Percentiles rank a stretch among this genome's conserved stretches.
Conservation (phyloP, 768 basidiomycete species). For the Lentinula sp. region DNA sequence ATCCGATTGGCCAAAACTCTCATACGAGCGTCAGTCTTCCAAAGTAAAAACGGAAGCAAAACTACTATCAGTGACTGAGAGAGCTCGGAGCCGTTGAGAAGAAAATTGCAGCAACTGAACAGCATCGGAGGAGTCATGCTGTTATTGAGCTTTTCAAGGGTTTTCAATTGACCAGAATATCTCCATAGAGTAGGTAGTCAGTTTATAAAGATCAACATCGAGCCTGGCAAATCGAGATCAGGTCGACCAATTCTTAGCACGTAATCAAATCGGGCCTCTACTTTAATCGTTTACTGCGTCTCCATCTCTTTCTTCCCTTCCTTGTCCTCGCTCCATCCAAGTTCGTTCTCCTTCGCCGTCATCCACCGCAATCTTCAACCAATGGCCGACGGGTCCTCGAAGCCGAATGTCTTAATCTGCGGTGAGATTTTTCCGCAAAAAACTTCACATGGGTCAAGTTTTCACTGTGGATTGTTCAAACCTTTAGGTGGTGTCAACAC, state of each 20-base stretch:
- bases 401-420: conserved; percentile 70
- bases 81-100: not conserved
- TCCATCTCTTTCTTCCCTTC: not conserved
- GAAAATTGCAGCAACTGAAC: not conserved
- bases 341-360: not conserved
- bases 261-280: conserved; percentile 1
- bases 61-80: not conserved
- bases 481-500: conserved; percentile 74
- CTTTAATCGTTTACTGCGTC: not conserved
- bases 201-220: not conserved
- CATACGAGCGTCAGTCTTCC: conserved; percentile 3
- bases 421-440: conserved; percentile 37
- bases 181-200: not conserved
- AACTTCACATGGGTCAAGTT: not conserved
- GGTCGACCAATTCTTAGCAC: not conserved
- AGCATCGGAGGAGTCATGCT: not conserved
- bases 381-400: conserved; percentile 16
- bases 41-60: conserved; percentile 3
- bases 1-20: not conserved
- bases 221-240: not conserved
- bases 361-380: not conserved
- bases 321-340: not conserved
- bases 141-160: not conserved
- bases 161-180: not conserved
- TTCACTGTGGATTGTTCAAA: not conserved